Percentiles rank a stretch among this genome's conserved stretches.
phyloP scores from a whole-genome alignment of 805 yeast species.

The Saturnispora quitensis region DNA sequence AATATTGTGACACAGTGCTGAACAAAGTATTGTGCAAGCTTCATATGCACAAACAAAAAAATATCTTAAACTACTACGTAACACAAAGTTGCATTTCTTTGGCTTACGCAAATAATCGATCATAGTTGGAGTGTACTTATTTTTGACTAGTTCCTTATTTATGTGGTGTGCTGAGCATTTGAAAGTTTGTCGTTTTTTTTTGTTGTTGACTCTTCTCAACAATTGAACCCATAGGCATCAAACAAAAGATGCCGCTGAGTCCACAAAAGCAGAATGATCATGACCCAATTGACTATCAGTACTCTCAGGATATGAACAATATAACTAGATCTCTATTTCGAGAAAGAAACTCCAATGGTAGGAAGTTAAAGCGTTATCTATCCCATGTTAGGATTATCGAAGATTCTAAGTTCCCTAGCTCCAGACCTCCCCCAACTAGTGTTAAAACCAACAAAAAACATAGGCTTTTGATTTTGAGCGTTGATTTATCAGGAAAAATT shows the following conservation, averaged over 20 bases:
- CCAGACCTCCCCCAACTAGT: constrained; percentile 55
- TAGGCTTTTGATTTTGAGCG: constrained; percentile 53
- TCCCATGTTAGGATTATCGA: constrained; percentile 73
- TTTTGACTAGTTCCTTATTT: no score
- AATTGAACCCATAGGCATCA: no score
- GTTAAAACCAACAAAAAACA: constrained; percentile 44
- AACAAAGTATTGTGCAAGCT: no score
- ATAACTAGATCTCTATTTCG: constrained; percentile 44
- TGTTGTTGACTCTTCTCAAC: neutral
- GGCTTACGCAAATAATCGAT: no score
- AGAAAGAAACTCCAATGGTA: constrained; percentile 34
- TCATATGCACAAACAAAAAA: no score
- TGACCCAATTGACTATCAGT: constrained; percentile 26
- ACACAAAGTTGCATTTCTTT: no score
- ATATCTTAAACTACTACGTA: no score
- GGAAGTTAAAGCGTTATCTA: constrained; percentile 48
- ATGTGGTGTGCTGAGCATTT: neutral
- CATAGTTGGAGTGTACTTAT: no score
- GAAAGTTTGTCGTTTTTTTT: neutral
- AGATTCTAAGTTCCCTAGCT: constrained; percentile 58
- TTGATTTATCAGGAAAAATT: constrained; percentile 53
- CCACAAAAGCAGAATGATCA: neutral
- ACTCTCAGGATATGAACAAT: constrained; percentile 43
- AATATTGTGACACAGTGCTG: no score
- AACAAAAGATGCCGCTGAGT: neutral